A percentile compares a stretch with the other conserved stretches of the same genome.
These are phyloP conservation scores for Nannochloropsis salina DNA, from an alignment of 108 stramenopile species.

Conservation along the genomic window DNA sequence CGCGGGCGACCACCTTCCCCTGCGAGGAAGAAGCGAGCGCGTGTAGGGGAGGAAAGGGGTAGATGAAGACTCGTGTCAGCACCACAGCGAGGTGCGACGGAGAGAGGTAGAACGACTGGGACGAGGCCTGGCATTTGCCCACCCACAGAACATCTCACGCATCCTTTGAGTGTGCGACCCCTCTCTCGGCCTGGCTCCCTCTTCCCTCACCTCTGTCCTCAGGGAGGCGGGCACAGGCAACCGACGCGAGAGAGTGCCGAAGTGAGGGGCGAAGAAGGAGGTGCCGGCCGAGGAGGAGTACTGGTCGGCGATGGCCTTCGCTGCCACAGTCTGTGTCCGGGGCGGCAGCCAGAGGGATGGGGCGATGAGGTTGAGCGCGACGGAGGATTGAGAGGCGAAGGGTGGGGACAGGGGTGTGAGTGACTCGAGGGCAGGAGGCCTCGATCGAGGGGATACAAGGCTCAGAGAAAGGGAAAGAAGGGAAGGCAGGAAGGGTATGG, in stretches of 20 bases:
- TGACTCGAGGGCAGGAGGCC: too few species aligned
- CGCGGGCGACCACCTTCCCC: slow-evolving; percentile 39
- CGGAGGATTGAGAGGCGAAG: too few species aligned
- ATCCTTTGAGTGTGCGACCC: background rate
- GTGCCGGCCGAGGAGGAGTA: background rate
- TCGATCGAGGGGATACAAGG: too few species aligned
- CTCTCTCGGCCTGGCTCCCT: background rate
- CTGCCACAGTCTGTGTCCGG: background rate
- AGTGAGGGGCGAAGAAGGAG: slow-evolving; percentile 5
- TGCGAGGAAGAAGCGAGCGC: slow-evolving; percentile 18
- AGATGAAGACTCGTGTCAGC: background rate
- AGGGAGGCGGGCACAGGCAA: background rate
- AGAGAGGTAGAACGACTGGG: slow-evolving; percentile 13
- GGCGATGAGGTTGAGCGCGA: too few species aligned
- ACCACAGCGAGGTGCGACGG: background rate
- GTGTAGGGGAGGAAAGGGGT: background rate
- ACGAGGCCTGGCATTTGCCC: slow-evolving; percentile 70
- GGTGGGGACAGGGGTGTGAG: too few species aligned
- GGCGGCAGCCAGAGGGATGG: too few species aligned
- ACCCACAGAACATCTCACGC: slow-evolving; percentile 65
- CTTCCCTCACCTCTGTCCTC: background rate
- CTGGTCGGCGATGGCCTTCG: background rate
- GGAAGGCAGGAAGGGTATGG: background rate
- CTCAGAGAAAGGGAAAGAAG: background rate
- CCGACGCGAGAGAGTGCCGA: background rate